Evolutionary conservation across 345 rosid species (phyloP).

Genomic region (Rhodamnia rubescens): DNA sequence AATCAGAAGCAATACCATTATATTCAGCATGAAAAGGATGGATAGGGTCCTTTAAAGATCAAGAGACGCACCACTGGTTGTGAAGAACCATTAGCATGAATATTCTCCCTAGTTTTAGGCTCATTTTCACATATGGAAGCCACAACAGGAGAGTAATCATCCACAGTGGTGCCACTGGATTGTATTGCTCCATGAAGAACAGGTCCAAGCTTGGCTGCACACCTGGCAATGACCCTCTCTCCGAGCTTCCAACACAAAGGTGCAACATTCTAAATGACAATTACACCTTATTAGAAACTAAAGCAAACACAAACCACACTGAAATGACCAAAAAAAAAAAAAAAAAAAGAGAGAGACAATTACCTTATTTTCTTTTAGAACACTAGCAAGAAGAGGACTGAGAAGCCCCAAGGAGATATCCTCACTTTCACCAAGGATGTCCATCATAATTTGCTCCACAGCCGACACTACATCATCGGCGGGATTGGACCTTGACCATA

Average conservation of each 20-base stretch:
- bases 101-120: conserved; percentile 2
- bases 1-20: neutral
- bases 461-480: conserved; percentile 29
- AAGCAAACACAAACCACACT: neutral
- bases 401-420: conserved; percentile 40
- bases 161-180: conserved; percentile 23
- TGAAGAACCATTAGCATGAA: conserved; percentile 6
- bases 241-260: conserved; percentile 42
- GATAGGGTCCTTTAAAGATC: too few species aligned
- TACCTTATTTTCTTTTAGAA: conserved; percentile 53
- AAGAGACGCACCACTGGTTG: conserved; percentile 36
- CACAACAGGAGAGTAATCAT: conserved; percentile 46
- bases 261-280: conserved; percentile 27
- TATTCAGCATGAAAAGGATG: neutral
- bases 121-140: conserved; percentile 31
- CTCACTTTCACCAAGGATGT: conserved; percentile 52
- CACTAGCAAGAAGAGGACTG: conserved; percentile 42
- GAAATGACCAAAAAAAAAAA: neutral
- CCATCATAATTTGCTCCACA: conserved; percentile 62
- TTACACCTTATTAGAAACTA: neutral
- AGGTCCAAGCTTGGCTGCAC: conserved; percentile 44
- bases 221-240: conserved; percentile 42
- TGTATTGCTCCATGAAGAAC: conserved; percentile 39
- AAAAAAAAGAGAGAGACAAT: neutral
- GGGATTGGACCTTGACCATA: conserved; percentile 35